phyloP scores from a whole-genome alignment of 148 eudicot species.

The Camellia sinensis region DNA sequence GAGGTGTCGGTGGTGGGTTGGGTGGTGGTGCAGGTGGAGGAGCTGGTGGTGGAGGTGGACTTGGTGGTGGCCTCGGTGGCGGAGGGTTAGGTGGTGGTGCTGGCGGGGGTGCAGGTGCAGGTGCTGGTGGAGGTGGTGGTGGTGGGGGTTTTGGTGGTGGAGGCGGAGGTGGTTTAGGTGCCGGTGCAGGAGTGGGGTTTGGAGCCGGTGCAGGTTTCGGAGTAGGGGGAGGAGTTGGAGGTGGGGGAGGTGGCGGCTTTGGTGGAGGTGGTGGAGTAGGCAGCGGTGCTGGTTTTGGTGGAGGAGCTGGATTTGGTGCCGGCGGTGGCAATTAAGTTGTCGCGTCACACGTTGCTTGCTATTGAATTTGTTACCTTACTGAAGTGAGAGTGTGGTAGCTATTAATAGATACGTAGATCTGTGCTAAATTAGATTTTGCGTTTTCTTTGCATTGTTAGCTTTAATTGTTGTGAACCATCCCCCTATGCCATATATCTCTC shows the following conservation, averaged over 20 bases:
- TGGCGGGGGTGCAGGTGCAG: background rate
- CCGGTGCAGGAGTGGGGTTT: conserved; percentile 13
- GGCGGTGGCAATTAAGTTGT: background rate
- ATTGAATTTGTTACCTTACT: no score
- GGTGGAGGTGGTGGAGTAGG: conserved; percentile 1
- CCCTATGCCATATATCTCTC: no score
- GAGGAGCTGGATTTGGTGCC: background rate
- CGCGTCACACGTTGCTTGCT: no score
- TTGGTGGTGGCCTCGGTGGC: conserved; percentile 10
- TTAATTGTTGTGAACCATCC: no score
- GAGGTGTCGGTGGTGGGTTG: conserved; percentile 1
- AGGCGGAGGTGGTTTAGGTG: conserved; percentile 8
- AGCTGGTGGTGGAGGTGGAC: background rate
- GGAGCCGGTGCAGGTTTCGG: conserved; percentile 9
- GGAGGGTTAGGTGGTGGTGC: conserved; percentile 12
- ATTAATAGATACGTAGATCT: no score
- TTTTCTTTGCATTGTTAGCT: no score
- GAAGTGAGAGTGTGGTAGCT: no score
- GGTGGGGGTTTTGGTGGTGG: conserved; percentile 12
- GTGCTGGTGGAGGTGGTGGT: background rate
- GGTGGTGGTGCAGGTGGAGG: background rate
- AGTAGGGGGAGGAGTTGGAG: background rate
- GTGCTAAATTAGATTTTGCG: no score
- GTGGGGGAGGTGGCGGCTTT: conserved; percentile 1
- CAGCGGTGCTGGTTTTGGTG: background rate